Base-by-base conservation (phyloP, 2,329 filamentous ascomycete species). In the Fusarium subtropicale region DNA sequence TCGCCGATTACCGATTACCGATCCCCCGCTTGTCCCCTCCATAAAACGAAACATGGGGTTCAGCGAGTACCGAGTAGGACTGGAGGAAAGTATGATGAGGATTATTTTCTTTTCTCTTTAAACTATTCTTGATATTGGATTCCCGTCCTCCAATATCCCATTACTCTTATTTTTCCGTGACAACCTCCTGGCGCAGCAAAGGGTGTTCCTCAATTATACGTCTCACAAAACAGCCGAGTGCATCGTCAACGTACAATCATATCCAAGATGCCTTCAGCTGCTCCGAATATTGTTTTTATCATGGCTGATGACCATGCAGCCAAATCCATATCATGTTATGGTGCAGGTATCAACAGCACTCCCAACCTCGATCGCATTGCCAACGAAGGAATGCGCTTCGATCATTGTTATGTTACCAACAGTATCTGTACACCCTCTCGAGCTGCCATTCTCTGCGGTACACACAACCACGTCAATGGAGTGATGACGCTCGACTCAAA, bases 341-440 rank as follows among this genome's bases (percentile, higher is more conserved):
- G 84, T 4, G 82, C 83, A 2, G 82, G 81, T 7, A 85, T 87
- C 71, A 86, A 86, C 70, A 57, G 79, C 52, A 86, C 84, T 2
- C 84, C 85, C 9, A 83, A 86, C 65, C 76, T 87, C 22, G 84
- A 86, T 68, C 79, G 84, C 0, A 67, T 86, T 6, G 84, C 84
- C 1, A 76, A 71, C 1, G 83, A 86, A 60, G 84, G 84, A 18
- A 84, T 86, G 81, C 74, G 74, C 12, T 85, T 86, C 71, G 82
- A 85, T 65, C 84, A 86, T 66, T 86, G 83, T 73, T 86, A 86
- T 64, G 84, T 86, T 11, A 86, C 84, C 24, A 86, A 86, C 71
- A 81, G 77, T 22, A 86, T 86, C 53, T 86, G 84, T 69, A 86
- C 84, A 3, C 84, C 85, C 1, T 85, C 82, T 3, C 79, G 84